Conservation (phyloP, 139 green algal genomes). For the Chlamydomonas eustigma region DNA sequence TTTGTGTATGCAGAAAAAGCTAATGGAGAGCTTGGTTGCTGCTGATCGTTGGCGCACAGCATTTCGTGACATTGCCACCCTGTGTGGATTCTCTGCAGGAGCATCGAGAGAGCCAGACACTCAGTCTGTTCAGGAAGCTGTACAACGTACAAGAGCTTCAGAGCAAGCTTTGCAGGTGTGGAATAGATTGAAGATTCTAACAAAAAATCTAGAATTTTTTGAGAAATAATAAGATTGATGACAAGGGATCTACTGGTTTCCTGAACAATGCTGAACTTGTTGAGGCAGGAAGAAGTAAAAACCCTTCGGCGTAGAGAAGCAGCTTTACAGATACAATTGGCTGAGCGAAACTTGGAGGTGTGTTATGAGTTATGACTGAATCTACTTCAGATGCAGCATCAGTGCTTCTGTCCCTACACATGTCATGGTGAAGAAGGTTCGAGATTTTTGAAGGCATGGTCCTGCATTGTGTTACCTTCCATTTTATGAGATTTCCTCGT, state of each 20-base stretch:
- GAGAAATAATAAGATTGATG: too few relatives aligned
- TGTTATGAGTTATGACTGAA: neutral
- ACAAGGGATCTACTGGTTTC: too few relatives aligned
- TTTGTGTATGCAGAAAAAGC: slow-evolving; percentile 15
- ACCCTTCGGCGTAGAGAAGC: slow-evolving; percentile 21
- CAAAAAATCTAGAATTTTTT: too few relatives aligned
- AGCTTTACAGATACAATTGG: slow-evolving; percentile 41
- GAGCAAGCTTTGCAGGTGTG: slow-evolving; percentile 29
- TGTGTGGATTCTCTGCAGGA: neutral
- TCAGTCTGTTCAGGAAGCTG: slow-evolving; percentile 25
- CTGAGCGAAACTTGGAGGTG: slow-evolving; percentile 50
- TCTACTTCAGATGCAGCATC: neutral
- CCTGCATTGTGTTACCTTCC: too few relatives aligned
- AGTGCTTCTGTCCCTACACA: neutral
- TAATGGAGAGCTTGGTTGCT: slow-evolving; percentile 18
- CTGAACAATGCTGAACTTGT: too few relatives aligned
- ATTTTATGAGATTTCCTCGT: too few relatives aligned
- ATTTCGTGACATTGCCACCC: slow-evolving; percentile 32
- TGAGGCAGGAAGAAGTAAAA: slow-evolving; percentile 36
- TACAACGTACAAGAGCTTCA: slow-evolving; percentile 23
- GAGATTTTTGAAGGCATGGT: too few relatives aligned
- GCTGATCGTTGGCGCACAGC: slow-evolving; percentile 36
- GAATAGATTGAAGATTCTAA: too few relatives aligned
- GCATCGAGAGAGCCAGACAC: slow-evolving; percentile 28
- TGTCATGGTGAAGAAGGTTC: slow-evolving; percentile 1